A percentile compares a stretch with the other conserved stretches of the same genome.
Conservation (phyloP, 345 rosid genomes). For the Salix dunnii region DNA sequence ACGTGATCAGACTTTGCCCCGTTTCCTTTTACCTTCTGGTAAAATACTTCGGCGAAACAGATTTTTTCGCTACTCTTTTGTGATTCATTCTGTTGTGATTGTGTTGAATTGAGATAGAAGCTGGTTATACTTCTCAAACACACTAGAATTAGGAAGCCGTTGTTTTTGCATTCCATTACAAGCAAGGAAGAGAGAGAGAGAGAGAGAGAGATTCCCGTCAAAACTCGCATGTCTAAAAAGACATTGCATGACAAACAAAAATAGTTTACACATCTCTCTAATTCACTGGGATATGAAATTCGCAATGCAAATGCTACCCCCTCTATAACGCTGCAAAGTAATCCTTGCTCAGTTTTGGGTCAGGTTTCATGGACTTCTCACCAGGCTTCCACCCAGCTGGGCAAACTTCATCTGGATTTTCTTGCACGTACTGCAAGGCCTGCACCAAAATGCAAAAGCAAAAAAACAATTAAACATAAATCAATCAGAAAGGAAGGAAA, state of each 20-base stretch:
- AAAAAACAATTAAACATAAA: not conserved
- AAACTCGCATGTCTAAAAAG: not conserved
- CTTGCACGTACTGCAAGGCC: constrained; percentile 95
- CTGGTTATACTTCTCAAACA: not conserved
- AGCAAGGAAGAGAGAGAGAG: not conserved
- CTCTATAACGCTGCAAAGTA: constrained; percentile 55
- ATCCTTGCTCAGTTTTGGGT: constrained; percentile 92
- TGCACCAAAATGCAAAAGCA: constrained; percentile 21
- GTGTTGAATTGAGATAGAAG: not conserved
- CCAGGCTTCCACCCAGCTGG: constrained; percentile 99
- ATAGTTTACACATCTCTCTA: constrained; percentile 9
- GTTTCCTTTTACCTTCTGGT: too few relatives aligned
- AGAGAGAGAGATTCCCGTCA: not conserved
- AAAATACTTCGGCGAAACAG: too few relatives aligned
- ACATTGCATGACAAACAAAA: constrained; percentile 12
- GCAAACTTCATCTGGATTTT: constrained; percentile 97
- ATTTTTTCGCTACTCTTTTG: too few relatives aligned
- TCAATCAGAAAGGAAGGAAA: not conserved
- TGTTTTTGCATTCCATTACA: not conserved
- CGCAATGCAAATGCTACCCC: not conserved
- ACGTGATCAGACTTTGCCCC: too few relatives aligned
- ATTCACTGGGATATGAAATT: constrained; percentile 1
- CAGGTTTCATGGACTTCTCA: constrained; percentile 95
- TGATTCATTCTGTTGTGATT: not conserved
- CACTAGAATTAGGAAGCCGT: not conserved